Evolutionary conservation across 495 filamentous ascomycete genomes (phyloP), one percentile per base, ranked within the genome.

Genomic region (Parathielavia hyrcaniae): DNA sequence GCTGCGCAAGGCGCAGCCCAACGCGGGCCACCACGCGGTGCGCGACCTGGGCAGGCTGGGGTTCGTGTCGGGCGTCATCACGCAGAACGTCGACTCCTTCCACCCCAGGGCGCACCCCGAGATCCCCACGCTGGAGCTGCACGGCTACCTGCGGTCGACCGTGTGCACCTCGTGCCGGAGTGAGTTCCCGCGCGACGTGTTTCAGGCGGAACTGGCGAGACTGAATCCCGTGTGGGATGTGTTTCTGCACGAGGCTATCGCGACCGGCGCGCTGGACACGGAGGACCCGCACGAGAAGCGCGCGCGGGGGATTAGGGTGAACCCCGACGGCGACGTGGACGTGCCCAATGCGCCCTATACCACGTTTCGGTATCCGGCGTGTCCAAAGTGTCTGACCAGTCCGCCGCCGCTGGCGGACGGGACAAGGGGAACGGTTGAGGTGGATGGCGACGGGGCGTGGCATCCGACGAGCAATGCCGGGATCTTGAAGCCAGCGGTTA

Each of bases 11-110:
- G 89, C 89, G 17, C 80, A 77, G 64, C 91, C 93, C 3, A 98
- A 97, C 66, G 68, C 76, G 2, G 86, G 84, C 2, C 93, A 98
- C 71, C 75, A 77, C 62, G 90, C 93, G 6, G 80, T 97, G 32
- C 75, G 79, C 40, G 75, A 83, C 55, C 71, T 98, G 44, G 85
- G 83, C 9, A 69, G 80, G 22, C 77, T 90, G 65, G 92, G 90
- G 0, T 68, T 89, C 50, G 72, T 96, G 13, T 82, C 80, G 50
- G 83, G 75, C 32, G 88, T 96, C 32, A 83, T 98, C 61, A 98
- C 93, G 43, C 93, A 98, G 68, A 97, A 97, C 68, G 92, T 97
- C 23, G 93, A 98, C 70, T 96, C 91, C 6, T 93, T 97, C 69
- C 92, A 98, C 71, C 76, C 83, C 1, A 69, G 72, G 32, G 84